These are phyloP conservation scores for Pseudogymnoascus sp. DNA, from an alignment of 2,329 filamentous ascomycete genomes.

Conservation along the genomic window DNA sequence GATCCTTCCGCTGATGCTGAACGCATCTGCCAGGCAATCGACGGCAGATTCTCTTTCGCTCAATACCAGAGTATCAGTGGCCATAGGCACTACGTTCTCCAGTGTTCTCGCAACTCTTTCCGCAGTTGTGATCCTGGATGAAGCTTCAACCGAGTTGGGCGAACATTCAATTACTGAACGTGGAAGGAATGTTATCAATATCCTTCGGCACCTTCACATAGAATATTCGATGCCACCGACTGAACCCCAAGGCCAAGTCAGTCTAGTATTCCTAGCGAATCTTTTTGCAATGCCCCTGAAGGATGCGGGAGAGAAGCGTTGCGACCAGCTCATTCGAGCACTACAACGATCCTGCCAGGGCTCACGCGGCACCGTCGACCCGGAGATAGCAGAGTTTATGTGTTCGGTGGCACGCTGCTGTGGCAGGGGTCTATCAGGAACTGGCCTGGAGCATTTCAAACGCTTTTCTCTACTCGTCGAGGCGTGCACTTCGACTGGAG, in stretches of 20 bases:
- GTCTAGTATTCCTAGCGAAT: constrained; percentile 5
- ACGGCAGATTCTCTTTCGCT: background rate
- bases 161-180: background rate
- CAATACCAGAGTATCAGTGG: constrained; percentile 11
- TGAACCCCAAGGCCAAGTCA: background rate
- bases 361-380: background rate
- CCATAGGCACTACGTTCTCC: constrained; percentile 31
- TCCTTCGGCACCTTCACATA: constrained; percentile 7
- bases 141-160: background rate
- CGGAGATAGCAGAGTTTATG: constrained; percentile 30
- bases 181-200: constrained; percentile 1
- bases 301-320: background rate
- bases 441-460: constrained; percentile 32
- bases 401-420: constrained; percentile 41
- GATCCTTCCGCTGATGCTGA: constrained; percentile 10
- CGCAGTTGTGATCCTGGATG: constrained; percentile 28
- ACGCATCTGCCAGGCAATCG: background rate
- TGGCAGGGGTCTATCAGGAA: constrained; percentile 31
- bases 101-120: constrained; percentile 35
- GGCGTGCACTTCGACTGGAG: constrained; percentile 2
- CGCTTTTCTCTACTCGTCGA: constrained; percentile 26
- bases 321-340: background rate
- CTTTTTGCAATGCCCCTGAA: background rate
- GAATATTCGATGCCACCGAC: background rate
- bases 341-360: background rate